Base-by-base conservation (phyloP, 495 filamentous ascomycete species). In the Penicillium paradoxum region DNA sequence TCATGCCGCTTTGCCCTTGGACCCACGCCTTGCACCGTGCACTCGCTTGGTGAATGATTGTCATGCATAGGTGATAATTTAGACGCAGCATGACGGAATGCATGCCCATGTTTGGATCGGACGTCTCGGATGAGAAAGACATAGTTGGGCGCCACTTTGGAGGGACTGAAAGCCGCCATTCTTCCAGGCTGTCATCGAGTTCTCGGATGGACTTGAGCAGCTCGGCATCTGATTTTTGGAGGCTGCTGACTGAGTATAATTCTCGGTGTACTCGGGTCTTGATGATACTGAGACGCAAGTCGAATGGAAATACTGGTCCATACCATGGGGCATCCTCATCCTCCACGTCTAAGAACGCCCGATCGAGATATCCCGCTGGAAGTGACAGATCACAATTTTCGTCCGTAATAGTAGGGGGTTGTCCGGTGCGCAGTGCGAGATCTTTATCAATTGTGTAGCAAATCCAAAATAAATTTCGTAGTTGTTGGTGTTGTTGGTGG, bases 331-430 rank as follows among this genome's bases (percentile, higher is more conserved):
- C 43, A 17, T 63, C 59, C 17, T 58, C 50, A 33, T 50, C 53
- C 38, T 68, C 63, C n/a, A 63, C 51, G 45, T 68, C 67, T 6
- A 57, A 37, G 59, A 64, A 61, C 33, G 69, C 55, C 7, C 57
- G 52, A 1, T 76, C 68, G 1, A 67, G 48, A 54, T 81, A 81
- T 3, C 67, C 69, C 6, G 65, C 63, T 0, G 78, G 78, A 6
- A 79, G 62, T 0, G 76, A 75, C 15, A 82, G 61, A 56, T 80
- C 78, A 56, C 79, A 82, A 49, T 79, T 74, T 19, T 80, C 75
- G 45, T 82, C 76, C 11, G 65, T 61, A 33, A 80, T 74, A 2
- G 65, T 59, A n/a, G 77, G 75, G 7, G 78, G 78, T 54, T 78
- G 76, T 6, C 78, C 79, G 0, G 71, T 79, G 25, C 78, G 72